Percentiles rank a stretch among this genome's conserved stretches.
Evolutionary conservation across 129 eudicot species (phyloP).

Genomic region (Saussurea involucrata): DNA sequence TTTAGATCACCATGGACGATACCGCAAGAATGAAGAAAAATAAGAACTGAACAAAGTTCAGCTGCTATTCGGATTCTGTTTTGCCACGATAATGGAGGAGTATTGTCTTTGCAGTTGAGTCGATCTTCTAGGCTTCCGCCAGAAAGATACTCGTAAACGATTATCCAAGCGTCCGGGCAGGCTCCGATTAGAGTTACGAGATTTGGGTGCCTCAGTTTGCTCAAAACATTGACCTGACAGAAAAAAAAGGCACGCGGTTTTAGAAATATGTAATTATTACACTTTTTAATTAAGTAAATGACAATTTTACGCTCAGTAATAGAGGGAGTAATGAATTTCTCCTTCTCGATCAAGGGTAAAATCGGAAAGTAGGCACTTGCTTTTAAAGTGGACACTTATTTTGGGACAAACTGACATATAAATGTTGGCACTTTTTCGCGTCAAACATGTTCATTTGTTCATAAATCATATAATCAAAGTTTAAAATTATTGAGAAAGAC

Average conservation of each 20-base stretch:
- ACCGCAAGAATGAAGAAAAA: constrained; percentile 75
- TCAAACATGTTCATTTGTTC: no score
- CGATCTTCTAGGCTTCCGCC: constrained; percentile 96
- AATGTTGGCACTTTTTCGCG: no score
- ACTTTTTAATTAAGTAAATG: not conserved
- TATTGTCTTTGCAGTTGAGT: constrained; percentile 74
- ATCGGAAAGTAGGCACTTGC: not conserved
- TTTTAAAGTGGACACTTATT: not conserved
- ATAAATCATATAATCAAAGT: no score
- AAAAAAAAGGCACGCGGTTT: not conserved
- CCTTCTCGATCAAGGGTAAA: not conserved
- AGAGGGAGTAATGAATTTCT: not conserved
- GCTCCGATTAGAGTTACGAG: constrained; percentile 79
- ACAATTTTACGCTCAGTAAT: not conserved
- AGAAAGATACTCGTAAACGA: constrained; percentile 76
- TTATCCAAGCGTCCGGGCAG: constrained; percentile 71
- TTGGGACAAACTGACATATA: not conserved
- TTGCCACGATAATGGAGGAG: constrained; percentile 91
- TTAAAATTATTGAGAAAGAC: no score
- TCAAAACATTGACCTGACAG: constrained; percentile 73
- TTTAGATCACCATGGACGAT: constrained; percentile 82
- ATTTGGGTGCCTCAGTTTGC: constrained; percentile 91
- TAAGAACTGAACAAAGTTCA: constrained; percentile 87
- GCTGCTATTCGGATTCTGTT: constrained; percentile 79
- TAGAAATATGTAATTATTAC: not conserved